A percentile compares a stretch with the other conserved stretches of the same genome.
phyloP scores from a whole-genome alignment of 2,329 filamentous ascomycete genomes.

The Hymenoscyphus fructigenus region DNA sequence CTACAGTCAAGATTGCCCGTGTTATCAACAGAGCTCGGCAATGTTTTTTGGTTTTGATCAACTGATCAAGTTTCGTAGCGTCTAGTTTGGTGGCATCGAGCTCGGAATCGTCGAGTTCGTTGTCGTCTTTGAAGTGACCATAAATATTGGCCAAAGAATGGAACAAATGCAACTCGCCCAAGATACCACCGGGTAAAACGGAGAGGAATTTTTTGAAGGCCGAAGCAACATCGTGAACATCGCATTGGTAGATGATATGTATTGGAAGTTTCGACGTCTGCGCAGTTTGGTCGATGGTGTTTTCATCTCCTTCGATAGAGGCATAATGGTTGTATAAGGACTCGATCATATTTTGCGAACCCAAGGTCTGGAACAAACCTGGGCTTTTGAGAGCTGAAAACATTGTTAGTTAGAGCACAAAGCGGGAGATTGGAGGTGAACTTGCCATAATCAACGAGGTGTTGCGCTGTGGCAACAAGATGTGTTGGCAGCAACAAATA shows the following conservation, averaged over 20 bases:
- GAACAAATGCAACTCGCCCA: conserved; percentile 61
- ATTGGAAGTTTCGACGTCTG: conserved; percentile 57
- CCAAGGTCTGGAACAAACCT: conserved; percentile 64
- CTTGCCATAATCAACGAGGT: conserved; percentile 59
- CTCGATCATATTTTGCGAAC: conserved; percentile 53
- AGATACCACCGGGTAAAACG: conserved; percentile 62
- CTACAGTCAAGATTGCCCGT: conserved; percentile 58
- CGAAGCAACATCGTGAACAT: conserved; percentile 65
- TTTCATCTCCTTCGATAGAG: conserved; percentile 46
- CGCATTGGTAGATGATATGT: conserved; percentile 51
- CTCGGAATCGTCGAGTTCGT: conserved; percentile 41
- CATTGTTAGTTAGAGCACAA: conserved; percentile 18
- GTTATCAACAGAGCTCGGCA: conserved; percentile 62
- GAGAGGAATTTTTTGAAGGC: conserved; percentile 66
- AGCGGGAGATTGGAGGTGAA: neutral
- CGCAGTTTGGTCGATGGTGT: conserved; percentile 55
- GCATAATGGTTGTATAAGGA: conserved; percentile 65
- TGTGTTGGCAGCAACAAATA: conserved; percentile 51
- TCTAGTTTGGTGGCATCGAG: conserved; percentile 45
- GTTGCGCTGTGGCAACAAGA: conserved; percentile 64
- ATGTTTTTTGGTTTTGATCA: neutral
- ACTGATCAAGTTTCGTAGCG: conserved; percentile 46
- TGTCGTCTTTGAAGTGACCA: conserved; percentile 51
- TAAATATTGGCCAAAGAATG: conserved; percentile 62
- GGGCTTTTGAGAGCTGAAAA: conserved; percentile 42